Base-by-base conservation (phyloP, 2,329 filamentous ascomycete species). In the Remersonia thermophila region DNA sequence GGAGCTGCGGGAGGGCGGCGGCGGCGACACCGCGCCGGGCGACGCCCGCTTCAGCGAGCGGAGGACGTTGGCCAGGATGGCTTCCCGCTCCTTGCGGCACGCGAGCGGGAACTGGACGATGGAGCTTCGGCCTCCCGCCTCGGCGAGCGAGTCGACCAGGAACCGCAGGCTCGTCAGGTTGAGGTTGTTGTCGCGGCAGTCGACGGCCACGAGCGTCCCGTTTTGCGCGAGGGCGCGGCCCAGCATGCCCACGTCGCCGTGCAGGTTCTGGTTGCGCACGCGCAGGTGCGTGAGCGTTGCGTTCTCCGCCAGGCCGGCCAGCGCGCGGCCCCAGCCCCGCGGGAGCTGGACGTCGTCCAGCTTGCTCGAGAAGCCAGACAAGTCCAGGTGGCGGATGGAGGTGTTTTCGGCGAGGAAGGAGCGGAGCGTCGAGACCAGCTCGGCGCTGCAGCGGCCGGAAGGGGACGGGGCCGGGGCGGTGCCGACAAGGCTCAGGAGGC, bases 281-380 rank as follows among this genome's bases (percentile, higher is more conserved):
- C 69, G 62, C 3, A 75, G 60, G 46, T 73, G 69, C 8, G 55
- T 57, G 7, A 60, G 42, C 2, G 51, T 50, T 23, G 30, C 45
- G 48, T 60, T 59, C 18, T 44, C 26, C 1, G 46, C 42, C 3
- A 59, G 48, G 2, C 52, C 52, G 4, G 47, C 42, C 7, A 75
- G 54, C 0, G 69, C 61, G 26, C 60, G 63, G 0, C 66, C 69
- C 40, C 73, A 68, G 7, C 67, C 67, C 39, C 59, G 63, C 12
- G 69, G 69, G 8, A 75, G 59, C 40, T 71, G 66, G 0, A 67
- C 66, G 42, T 75, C 71, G 43, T 75, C 71, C 6, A 75, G 55
- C 49, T 71, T 73, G 30, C 69, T 67, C 32, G 65, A 66, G 47
- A 67, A 73, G 2, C 71, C 71, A 1, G 71, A 74, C 7, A 74